phyloP scores from a whole-genome alignment of 768 basidiomycete genomes.

The Naganishia friedmannii region DNA sequence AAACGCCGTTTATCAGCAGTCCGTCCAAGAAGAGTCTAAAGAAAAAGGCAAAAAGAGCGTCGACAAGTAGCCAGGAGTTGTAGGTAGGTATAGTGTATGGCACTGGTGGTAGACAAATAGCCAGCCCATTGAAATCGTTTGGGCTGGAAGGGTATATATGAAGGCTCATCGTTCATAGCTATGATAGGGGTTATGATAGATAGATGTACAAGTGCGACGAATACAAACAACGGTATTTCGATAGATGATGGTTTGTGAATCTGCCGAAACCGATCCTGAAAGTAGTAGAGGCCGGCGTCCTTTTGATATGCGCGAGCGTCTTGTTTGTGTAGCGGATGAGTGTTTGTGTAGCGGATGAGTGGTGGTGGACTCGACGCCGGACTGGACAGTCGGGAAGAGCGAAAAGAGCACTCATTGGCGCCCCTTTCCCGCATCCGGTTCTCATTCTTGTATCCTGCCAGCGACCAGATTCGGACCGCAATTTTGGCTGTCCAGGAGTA shows the following conservation, averaged over 20 bases:
- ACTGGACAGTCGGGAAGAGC: neutral
- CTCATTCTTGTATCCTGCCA: neutral
- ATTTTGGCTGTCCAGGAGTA: neutral
- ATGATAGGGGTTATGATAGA: neutral
- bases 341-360: neutral
- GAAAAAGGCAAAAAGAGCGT: constrained; percentile 13
- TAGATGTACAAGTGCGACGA: neutral
- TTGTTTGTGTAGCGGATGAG: neutral
- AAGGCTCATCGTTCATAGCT: neutral
- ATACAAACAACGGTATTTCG: neutral
- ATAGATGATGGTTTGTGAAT: neutral
- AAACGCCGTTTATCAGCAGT: constrained; percentile 2
- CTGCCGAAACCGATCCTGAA: neutral
- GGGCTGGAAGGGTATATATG: neutral
- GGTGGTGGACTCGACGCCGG: neutral
- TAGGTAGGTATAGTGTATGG: neutral
- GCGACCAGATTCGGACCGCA: neutral
- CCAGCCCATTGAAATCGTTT: neutral
- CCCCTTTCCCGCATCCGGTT: neutral
- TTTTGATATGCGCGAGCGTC: neutral
- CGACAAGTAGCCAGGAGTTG: neutral
- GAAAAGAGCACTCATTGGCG: neutral
- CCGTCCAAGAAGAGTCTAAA: constrained; percentile 21
- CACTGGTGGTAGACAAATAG: neutral
- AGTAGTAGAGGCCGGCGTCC: neutral